These are phyloP conservation scores for Aureobasidium vineae DNA, from an alignment of 2,329 filamentous ascomycete genomes.

Conservation along the genomic window DNA sequence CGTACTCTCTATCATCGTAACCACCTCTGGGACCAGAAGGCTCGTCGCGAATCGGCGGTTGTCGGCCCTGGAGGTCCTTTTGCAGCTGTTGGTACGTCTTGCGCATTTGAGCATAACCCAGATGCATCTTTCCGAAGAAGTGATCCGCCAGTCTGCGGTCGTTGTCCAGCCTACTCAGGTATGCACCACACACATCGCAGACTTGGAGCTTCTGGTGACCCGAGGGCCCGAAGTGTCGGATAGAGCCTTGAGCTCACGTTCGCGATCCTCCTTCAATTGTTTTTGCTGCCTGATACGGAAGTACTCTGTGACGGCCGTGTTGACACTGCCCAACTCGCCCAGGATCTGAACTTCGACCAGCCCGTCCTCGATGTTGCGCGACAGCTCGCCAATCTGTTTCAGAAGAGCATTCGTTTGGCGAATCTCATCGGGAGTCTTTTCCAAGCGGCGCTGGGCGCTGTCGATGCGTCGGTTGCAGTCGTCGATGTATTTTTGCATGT, in stretches of 20 bases:
- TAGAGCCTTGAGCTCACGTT: constrained; percentile 84
- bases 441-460: constrained; percentile 78
- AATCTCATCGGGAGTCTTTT: constrained; percentile 98
- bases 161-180: constrained; percentile 88
- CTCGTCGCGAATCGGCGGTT: constrained; percentile 58
- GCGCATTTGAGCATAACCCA: constrained; percentile 97
- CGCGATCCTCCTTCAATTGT: constrained; percentile 75
- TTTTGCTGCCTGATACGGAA: constrained; percentile 80
- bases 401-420: constrained; percentile 88
- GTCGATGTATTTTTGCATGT: constrained; percentile 95
- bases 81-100: constrained; percentile 86
- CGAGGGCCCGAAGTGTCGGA: constrained; percentile 85
- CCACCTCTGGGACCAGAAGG: constrained; percentile 44
- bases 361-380: constrained; percentile 73
- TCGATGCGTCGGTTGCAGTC: constrained; percentile 96
- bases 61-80: constrained; percentile 76
- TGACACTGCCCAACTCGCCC: constrained; percentile 76
- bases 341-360: constrained; percentile 83
- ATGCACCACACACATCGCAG: constrained; percentile 97
- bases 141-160: constrained; percentile 92
- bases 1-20: constrained; percentile 44
- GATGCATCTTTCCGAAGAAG: constrained; percentile 99
- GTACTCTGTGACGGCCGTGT: constrained; percentile 80
- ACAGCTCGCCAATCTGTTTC: constrained; percentile 79
- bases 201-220: constrained; percentile 98